Base-by-base conservation (phyloP, 805 yeast species). In the Candida gorgasii region DNA sequence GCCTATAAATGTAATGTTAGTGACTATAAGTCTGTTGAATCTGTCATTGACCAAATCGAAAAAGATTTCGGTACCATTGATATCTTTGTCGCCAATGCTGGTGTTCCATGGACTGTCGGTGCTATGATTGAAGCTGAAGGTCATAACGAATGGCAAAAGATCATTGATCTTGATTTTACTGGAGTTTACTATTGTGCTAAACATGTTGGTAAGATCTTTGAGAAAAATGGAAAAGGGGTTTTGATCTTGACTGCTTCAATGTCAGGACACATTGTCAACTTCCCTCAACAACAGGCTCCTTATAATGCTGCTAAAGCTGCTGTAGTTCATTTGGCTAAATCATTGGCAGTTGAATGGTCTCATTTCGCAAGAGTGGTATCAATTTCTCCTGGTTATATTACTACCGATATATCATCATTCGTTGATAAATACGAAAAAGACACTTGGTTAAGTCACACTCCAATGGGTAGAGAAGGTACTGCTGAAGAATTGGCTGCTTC, bases 11-110 rank as follows among this genome's bases (percentile, higher is more conserved):
- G 83, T 55, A 71, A 75, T 39, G 72, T 84, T 42, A 65, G 76
- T 41, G 75, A 76, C 48, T 49, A 70, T 37, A 73, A 67, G 14
- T 69, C 60, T 8, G 87, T 84, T 36, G 75, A 74, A 47, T 51
- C 50, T 14, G 71, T 78, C 12, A 67, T 84, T 39, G 59, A 56
- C 28, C 73, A 72, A 59, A 79, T 81, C 47, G 76, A 71, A 48
- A 50, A 63, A 45, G 95, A 87, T 57, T 88, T 89, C 59, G 93
- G 92, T 42, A 78, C 79, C 47, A 79, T 89, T 51, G 96, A 89
- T 62, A 69, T 87, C 19, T 84, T 86, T 55, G 93, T 89, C 36
- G 95, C 95, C 54, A 89, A 89, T 61, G 96, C 96, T 11, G 96
- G 96, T 31, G 80, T 87, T 36, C 82, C 89, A 12, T 88, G 95